phyloP scores from a whole-genome alignment of 2,329 filamentous ascomycete genomes.

The Aspergillus pseudoglaucus region DNA sequence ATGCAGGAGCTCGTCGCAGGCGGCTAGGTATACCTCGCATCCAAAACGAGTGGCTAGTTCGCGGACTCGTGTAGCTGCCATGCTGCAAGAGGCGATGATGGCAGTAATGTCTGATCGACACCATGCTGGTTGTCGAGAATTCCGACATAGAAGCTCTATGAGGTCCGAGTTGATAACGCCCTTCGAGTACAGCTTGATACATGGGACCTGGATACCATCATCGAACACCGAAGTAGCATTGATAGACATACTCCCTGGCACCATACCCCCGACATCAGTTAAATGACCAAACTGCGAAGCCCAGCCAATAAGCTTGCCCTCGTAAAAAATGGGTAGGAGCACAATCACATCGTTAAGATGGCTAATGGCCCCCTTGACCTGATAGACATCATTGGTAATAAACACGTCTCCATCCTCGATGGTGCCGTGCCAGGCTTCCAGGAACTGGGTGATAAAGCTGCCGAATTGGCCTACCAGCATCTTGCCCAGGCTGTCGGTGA shows the following conservation, averaged over 20 bases:
- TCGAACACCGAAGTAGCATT: slow-evolving; percentile 44
- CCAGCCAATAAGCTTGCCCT: slow-evolving; percentile 42
- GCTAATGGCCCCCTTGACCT: slow-evolving; percentile 44
- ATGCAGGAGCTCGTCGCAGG: slow-evolving; percentile 39
- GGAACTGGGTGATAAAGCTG: slow-evolving; percentile 44
- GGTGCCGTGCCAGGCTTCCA: slow-evolving; percentile 42
- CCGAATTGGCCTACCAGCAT: slow-evolving; percentile 50
- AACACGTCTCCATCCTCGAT: slow-evolving; percentile 47
- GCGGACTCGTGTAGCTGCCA: slow-evolving; percentile 39
- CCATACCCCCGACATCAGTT: slow-evolving; percentile 42
- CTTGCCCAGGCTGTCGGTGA: slow-evolving; percentile 42
- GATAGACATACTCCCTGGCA: slow-evolving; percentile 47
- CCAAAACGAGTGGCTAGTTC: slow-evolving; percentile 44
- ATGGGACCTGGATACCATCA: slow-evolving; percentile 46
- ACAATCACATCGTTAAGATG: slow-evolving; percentile 48
- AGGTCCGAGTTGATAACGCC: slow-evolving; percentile 41
- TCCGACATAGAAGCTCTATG: slow-evolving; percentile 42
- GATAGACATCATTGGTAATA: slow-evolving; percentile 47
- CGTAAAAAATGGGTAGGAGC: slow-evolving; percentile 42
- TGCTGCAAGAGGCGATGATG: slow-evolving; percentile 42
- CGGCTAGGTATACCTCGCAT: slow-evolving; percentile 40
- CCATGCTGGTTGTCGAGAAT: slow-evolving; percentile 45
- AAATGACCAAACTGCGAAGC: slow-evolving; percentile 48
- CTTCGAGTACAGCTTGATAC: slow-evolving; percentile 42
- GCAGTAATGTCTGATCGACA: slow-evolving; percentile 44